Conservation (phyloP, 2,329 filamentous ascomycete genomes). For the Amauroascus verrucosus region DNA sequence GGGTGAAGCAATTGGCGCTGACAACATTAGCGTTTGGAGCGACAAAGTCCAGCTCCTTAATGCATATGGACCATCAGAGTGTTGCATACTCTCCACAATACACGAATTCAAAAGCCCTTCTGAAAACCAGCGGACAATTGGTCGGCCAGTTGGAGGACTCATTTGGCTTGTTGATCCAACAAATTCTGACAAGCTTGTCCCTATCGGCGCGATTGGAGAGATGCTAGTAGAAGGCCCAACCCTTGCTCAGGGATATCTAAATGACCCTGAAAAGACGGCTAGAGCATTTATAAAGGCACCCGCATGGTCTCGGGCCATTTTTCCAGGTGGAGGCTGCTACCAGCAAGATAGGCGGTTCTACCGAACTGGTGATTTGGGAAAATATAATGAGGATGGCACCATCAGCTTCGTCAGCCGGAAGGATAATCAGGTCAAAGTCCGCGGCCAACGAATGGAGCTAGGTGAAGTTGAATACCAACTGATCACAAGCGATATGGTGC, state of each 20-base stretch:
- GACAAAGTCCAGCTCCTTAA: conserved; percentile 29
- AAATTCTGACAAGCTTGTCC: conserved; percentile 17
- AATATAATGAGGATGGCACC: conserved; percentile 54
- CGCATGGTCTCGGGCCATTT: conserved; percentile 12
- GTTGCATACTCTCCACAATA: conserved; percentile 1
- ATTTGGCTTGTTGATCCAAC: conserved; percentile 21
- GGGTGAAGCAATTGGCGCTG: conserved; percentile 21
- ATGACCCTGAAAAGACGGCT: conserved; percentile 17
- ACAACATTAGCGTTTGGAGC: conserved; percentile 21
- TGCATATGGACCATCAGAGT: conserved; percentile 23
- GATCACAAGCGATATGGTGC: no score
- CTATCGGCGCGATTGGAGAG: conserved; percentile 34
- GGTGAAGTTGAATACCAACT: conserved; percentile 48
- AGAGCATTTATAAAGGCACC: conserved; percentile 18
- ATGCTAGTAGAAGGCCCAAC: conserved; percentile 32
- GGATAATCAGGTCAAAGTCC: conserved; percentile 68
- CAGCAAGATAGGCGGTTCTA: conserved; percentile 46
- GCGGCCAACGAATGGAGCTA: conserved; percentile 74
- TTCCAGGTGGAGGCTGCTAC: neutral
- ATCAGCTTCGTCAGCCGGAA: conserved; percentile 76
- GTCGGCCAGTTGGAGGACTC: conserved; percentile 1
- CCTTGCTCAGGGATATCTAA: conserved; percentile 30
- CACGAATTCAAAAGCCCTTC: no score
- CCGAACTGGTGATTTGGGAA: conserved; percentile 73
- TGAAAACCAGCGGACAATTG: no score